Evolutionary conservation across 805 yeast species (phyloP), one percentile per base, ranked within the genome.

Genomic region (Lipomyces mesembrius): DNA sequence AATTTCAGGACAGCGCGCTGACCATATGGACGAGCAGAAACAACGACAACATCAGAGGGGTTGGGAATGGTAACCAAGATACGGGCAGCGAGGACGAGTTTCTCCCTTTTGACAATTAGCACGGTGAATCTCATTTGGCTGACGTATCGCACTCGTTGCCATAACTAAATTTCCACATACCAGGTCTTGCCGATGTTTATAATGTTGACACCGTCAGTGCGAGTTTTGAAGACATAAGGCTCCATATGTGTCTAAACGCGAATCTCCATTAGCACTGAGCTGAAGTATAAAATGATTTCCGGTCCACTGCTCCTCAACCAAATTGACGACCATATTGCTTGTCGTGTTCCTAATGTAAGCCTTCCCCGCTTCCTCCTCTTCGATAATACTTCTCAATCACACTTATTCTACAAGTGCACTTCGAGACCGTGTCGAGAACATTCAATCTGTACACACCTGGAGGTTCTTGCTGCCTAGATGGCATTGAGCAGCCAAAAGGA

Each of bases 391-490:
- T 27, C 32, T 25, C 52, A n/a, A 34, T 34, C 60, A 57, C 39
- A n/a, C 20, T 43, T 12, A 37, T 17, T n/a, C 22, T 43, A n/a
- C 49, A 9, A 43, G 22, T 43, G 22, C 22, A 43, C 11, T 6
- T 43, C 49, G 49, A 43, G 49, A 43, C 20, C 11, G 11, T 43
- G 49, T 43, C 49, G 49, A 17, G 49, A 43, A 43, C 3, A 43
- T 43, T 43, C 49, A 43, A 43, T 25, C 12, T 14, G 27, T 14
- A 2, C 69, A 29, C 54, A 90, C 96, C 87, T 93, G 98, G 83
- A 94, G 96, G 92, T 95, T 95, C 92, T 95, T 95, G 83, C 98
- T 89, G 84, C 99, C 99, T 83, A 95, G 90, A 88, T 95, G 99
- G 80, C 89, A 91, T 92, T 94, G 94, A 83, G 99, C 99, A 83